A percentile compares a stretch with the other conserved stretches of the same genome.
Conservation (phyloP, 176 grass and related monocot genomes). For the Hordeum vulgare region DNA sequence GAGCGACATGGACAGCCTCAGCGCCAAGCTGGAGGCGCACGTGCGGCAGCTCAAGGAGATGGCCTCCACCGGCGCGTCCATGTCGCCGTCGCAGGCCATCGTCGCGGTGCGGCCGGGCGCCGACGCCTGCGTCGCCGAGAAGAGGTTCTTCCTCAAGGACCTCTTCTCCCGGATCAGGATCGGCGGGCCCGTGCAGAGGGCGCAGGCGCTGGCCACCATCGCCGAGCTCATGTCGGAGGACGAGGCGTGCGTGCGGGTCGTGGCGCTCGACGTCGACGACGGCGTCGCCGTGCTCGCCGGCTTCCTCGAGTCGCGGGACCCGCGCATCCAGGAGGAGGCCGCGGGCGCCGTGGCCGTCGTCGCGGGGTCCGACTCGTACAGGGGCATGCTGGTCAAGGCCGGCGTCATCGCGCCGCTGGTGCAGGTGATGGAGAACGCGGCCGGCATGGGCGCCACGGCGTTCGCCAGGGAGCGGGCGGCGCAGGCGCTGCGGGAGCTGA, state of each 20-base stretch:
- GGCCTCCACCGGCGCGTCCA: slow-evolving; percentile 9
- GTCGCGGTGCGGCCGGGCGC: slow-evolving; percentile 38
- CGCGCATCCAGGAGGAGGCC: slow-evolving; percentile 49
- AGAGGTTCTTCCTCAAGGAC: slow-evolving; percentile 72
- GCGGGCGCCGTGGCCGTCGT: slow-evolving; percentile 44
- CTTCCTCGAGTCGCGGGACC: slow-evolving; percentile 51
- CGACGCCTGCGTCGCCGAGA: slow-evolving; percentile 48
- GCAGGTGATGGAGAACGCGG: slow-evolving; percentile 47
- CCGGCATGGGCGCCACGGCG: slow-evolving; percentile 5
- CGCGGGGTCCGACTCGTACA: slow-evolving; percentile 38
- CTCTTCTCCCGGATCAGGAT: slow-evolving; percentile 74
- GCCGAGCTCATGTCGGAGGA: slow-evolving; percentile 60
- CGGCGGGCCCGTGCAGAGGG: slow-evolving; percentile 33
- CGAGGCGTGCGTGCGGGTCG: slow-evolving; percentile 44
- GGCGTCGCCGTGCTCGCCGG: slow-evolving; percentile 53
- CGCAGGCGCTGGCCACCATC: slow-evolving; percentile 50
- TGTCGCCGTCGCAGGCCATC: slow-evolving; percentile 43
- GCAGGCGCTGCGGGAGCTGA: slow-evolving; percentile 55
- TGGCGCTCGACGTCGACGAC: slow-evolving; percentile 49
- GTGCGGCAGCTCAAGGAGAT: slow-evolving; percentile 47
- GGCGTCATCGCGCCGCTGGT: slow-evolving; percentile 65
- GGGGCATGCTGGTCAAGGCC: slow-evolving; percentile 52
- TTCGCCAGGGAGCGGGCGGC: slow-evolving; percentile 49
- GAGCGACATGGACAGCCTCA: slow-evolving; percentile 60
- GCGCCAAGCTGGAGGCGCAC: slow-evolving; percentile 57